Base-by-base conservation (phyloP, 805 yeast genomes). In the Kazachstania africana region DNA sequence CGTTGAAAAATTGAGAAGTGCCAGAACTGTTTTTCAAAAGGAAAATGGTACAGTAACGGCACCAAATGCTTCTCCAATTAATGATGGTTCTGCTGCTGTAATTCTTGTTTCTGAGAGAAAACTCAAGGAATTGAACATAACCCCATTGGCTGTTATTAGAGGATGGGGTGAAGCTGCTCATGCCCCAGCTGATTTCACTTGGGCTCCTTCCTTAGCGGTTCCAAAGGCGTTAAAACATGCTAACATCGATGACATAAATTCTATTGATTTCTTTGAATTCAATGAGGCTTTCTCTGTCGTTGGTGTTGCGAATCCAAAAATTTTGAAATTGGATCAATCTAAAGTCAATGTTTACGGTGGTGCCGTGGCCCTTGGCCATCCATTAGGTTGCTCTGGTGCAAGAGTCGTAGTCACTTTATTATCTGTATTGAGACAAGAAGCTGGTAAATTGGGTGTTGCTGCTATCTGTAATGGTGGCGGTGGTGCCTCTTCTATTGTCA, bases 391-490 rank as follows among this genome's bases (percentile, higher is more conserved):
- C 55, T 81, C 94, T n/a, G 96, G 96, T 60, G 93, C 94, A 28
- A 73, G 96, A 68, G 72, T 91, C 50, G 73, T 91, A 36, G 87
- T 83, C 44, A 91, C 98, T 18, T 70, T 91, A 59, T 50, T 75
- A 36, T 72, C 84, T 30, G 85, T 87, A 12, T 72, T 91, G 53
- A 44, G 60, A 24, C 95, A 88, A 65, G 97, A 91, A 67, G 62
- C 62, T 34, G 93, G 88, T 47, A 83, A 78, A 64, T 59, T 76
- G 45, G 99, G 99, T 58, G 84, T 75, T 44, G 96, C 95, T 49
- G 95, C 84, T 58, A 78, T 91, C 55, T 91, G 98, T 71, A 91
- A 91, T 60, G 98, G 99, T 67, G 99, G 99, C 52, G 99, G 99
- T 57, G 99, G 98, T 57, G 97, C 96, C 30, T 79, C 94, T 35